Base-by-base conservation (phyloP, 495 filamentous ascomycete genomes). In the Talaromyces ruber region DNA sequence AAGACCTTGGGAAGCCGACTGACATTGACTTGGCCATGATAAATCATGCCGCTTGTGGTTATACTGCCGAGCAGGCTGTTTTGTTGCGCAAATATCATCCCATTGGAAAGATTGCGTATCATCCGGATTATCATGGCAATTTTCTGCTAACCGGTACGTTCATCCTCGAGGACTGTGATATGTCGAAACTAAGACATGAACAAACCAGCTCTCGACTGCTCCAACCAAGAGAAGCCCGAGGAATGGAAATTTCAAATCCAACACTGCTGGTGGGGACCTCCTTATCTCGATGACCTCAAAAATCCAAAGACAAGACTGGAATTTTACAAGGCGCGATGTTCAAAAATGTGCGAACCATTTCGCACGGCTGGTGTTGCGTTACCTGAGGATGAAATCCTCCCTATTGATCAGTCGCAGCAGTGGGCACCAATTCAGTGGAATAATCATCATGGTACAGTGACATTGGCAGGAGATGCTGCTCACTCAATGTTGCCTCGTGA, bases 401-500 rank as follows among this genome's bases (percentile, higher is more conserved):
- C 52, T 8, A 55, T 55, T 8, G 52, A 55, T 55, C 25, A 26
- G 25, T 55, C 52, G 52, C 52, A 21, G 52, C 52, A 55, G 11
- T 55, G 52, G 52, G 52, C 52, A 5, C 52, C 52, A 16, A 55
- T 65, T 34, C 14, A 63, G 4, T 85, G 78, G 76, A 73, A 85
- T 65, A 85, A 75, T 45, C 68, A 64, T 2, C 71, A 65, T 2
- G 79, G 83, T 1, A 66, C 74, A 34, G 72, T 84, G 1, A 81
- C 81, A 0, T 59, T 87, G 24, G 75, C 81, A 6, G 84, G 85
- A 3, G 86, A 88, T 70, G 83, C 85, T 0, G 76, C 82, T 6
- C 85, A 89, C 70, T 75, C 83, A 1, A 88, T 88, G 85, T 76
- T 81, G 0, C 81, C 79, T 64, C 83, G 85, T 87, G 79, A 71